Percentiles rank a stretch among this genome's conserved stretches.
Conservation (phyloP, 2,329 filamentous ascomycete genomes). For the Calonectria ilicicola region DNA sequence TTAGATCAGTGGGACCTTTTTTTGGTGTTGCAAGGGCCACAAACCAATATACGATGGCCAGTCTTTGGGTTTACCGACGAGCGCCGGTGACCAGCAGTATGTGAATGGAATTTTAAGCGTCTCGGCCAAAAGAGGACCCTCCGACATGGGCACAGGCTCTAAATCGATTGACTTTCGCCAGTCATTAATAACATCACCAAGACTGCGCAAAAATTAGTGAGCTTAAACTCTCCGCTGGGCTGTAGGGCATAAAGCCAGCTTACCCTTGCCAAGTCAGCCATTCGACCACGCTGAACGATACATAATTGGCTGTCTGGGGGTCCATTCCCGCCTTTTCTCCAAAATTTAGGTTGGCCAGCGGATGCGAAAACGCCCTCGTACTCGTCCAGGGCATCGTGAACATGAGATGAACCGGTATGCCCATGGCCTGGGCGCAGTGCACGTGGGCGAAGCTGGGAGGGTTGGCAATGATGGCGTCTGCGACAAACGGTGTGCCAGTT, state of each 20-base stretch:
- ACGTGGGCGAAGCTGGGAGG: slow-evolving; percentile 62
- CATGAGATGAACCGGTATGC: slow-evolving; percentile 60
- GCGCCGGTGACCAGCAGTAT: slow-evolving; percentile 80
- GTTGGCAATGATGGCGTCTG: slow-evolving; percentile 64
- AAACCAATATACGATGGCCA: slow-evolving; percentile 72
- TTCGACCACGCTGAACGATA: slow-evolving; percentile 79
- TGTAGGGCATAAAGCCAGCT: not conserved
- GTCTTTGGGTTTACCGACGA: slow-evolving; percentile 75
- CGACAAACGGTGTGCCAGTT: slow-evolving; percentile 54
- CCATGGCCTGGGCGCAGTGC: slow-evolving; percentile 59
- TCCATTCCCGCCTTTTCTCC: slow-evolving; percentile 54
- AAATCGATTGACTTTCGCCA: slow-evolving; percentile 31
- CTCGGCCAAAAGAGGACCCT: slow-evolving; percentile 77
- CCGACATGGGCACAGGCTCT: slow-evolving; percentile 57
- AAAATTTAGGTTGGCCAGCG: slow-evolving; percentile 74
- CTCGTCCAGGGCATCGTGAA: slow-evolving; percentile 80
- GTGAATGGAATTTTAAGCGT: slow-evolving; percentile 78
- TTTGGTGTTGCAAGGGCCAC: not conserved
- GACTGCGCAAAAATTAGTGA: slow-evolving; percentile 15
- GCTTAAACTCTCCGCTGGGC: not conserved
- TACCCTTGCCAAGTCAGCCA: slow-evolving; percentile 82
- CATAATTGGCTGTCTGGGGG: slow-evolving; percentile 73
- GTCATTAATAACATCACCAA: slow-evolving; percentile 35
- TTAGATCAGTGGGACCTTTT: not conserved
- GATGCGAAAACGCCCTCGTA: slow-evolving; percentile 79